Percentiles rank a stretch among this genome's conserved stretches.
Conservation (phyloP, 768 basidiomycete species). For the Podaxis mareebaensis region DNA sequence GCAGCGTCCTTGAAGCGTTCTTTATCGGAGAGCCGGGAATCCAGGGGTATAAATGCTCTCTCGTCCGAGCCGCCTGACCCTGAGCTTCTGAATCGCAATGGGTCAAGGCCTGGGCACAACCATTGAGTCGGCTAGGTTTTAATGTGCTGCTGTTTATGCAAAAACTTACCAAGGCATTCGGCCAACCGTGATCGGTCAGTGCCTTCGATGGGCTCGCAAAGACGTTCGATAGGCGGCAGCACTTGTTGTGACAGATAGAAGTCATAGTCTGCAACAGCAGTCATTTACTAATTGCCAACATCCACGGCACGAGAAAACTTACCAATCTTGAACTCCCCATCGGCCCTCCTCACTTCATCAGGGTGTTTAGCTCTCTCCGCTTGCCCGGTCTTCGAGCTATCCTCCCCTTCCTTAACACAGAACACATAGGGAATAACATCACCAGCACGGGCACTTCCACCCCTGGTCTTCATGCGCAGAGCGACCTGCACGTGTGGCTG, state of each 20-base stretch:
- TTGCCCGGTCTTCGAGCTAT: conserved; percentile 70
- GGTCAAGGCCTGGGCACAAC: conserved; percentile 43
- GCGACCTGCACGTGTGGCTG: conserved; percentile 99
- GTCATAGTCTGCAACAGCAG: conserved; percentile 68
- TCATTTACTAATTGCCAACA: conserved; percentile 7
- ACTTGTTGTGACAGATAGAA: conserved; percentile 91
- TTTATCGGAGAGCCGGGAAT: conserved; percentile 85
- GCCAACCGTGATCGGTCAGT: conserved; percentile 91
- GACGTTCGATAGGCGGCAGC: conserved; percentile 89
- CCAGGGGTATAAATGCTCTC: conserved; percentile 72
- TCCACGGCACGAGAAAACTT: conserved; percentile 1
- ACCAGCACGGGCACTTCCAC: conserved; percentile 76
- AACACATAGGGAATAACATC: conserved; percentile 98
- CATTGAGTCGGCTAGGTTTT: neutral
- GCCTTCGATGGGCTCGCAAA: conserved; percentile 96
- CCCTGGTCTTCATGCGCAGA: conserved; percentile 82
- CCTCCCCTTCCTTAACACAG: conserved; percentile 75
- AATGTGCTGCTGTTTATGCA: neutral
- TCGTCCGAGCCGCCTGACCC: conserved; percentile 48
- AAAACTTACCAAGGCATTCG: conserved; percentile 80
- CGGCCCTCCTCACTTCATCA: conserved; percentile 80
- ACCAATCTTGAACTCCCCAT: conserved; percentile 74
- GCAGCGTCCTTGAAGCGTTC: conserved; percentile 82
- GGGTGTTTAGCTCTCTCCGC: conserved; percentile 93
- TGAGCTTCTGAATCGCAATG: conserved; percentile 30